Evolutionary conservation across 2,329 filamentous ascomycete genomes (phyloP).

Genomic region (Beauveria rudraprayagi): DNA sequence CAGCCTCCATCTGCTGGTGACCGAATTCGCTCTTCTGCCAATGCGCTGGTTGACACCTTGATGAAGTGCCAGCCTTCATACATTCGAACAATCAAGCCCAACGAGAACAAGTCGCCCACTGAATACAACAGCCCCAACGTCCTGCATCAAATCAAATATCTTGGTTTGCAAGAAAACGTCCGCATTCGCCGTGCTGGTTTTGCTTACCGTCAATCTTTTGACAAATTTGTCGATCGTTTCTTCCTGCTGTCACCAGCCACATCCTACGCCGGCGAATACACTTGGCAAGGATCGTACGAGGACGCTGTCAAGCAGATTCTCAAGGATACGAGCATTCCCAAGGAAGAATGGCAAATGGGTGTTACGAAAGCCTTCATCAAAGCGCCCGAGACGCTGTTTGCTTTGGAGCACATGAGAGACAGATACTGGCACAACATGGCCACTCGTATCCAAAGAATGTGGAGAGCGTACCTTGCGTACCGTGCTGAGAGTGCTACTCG

Average conservation of each 20-base stretch:
- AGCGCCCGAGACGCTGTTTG: slow-evolving; percentile 92
- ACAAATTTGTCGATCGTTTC: slow-evolving; percentile 97
- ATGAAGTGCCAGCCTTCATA: slow-evolving; percentile 98
- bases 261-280: slow-evolving; percentile 95
- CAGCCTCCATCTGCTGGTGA: slow-evolving; percentile 92
- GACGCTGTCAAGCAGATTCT: slow-evolving; percentile 86
- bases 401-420: slow-evolving; percentile 94
- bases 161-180: slow-evolving; percentile 98
- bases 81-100: slow-evolving; percentile 98
- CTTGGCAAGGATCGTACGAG: slow-evolving; percentile 82
- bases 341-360: slow-evolving; percentile 95
- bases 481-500: slow-evolving; percentile 85
- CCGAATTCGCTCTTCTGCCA: slow-evolving; percentile 90
- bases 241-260: slow-evolving; percentile 91
- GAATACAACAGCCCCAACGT: slow-evolving; percentile 93
- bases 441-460: slow-evolving; percentile 91
- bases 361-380: slow-evolving; percentile 98
- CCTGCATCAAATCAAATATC: slow-evolving; percentile 96
- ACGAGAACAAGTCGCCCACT: slow-evolving; percentile 92
- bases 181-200: slow-evolving; percentile 94
- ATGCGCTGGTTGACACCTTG: slow-evolving; percentile 85
- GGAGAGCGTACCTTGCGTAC: slow-evolving; percentile 92
- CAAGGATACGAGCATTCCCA: slow-evolving; percentile 90
- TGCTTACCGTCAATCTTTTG: slow-evolving; percentile 92
- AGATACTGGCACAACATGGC: slow-evolving; percentile 99